Base-by-base conservation (phyloP, 2,329 filamentous ascomycete species). In the Pestalotiopsis sp. region DNA sequence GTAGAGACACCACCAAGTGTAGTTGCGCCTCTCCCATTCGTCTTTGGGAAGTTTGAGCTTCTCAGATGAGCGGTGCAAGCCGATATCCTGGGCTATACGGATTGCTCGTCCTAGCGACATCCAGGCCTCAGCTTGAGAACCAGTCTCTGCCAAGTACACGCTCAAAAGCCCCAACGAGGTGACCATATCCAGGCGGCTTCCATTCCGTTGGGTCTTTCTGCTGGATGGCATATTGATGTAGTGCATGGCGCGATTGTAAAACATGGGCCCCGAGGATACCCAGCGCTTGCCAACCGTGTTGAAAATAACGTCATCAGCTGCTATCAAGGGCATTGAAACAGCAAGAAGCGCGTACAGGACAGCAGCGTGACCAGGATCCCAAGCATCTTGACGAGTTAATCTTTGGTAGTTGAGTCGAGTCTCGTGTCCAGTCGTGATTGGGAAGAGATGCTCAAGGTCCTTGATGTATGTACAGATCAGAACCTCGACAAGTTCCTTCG, bases 1-100 rank as follows among this genome's bases (percentile, higher is more conserved):
- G 38, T 63, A 63, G 9, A 63, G 60, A 36, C 38, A 63, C 60
- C 60, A 63, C 60, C 60, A 63, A 13, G 36, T 63, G 23, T 63
- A 38, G 11, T 13, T 38, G n/a, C 60, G 60, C 17, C 60, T 38
- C 2, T 63, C 31, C 36, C 60, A 63, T 41, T 63, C 31, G 23
- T 63, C 60, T 20, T 23, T 40, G 13, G 60, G 60, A 4, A 63
- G 60, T 36, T 31, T 14, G 4, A 63, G 31, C n/a, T 36, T 63
- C 60, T 63, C 60, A 11, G 60, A 36, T 12, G 60, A 63, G 38
- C 60, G 60, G 14, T 63, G 60, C 6, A 63, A n/a, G 31, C 60
- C 60, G 14, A 63, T 63, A 12, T 63, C 60, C 60, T 63, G 60
- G 14, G 60, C 60, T 25, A 63, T 63, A 9, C 60, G 60, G 11